Evolutionary conservation across 2,329 filamentous ascomycete species (phyloP).

Genomic region (Clarireedia homoeocarpa): DNA sequence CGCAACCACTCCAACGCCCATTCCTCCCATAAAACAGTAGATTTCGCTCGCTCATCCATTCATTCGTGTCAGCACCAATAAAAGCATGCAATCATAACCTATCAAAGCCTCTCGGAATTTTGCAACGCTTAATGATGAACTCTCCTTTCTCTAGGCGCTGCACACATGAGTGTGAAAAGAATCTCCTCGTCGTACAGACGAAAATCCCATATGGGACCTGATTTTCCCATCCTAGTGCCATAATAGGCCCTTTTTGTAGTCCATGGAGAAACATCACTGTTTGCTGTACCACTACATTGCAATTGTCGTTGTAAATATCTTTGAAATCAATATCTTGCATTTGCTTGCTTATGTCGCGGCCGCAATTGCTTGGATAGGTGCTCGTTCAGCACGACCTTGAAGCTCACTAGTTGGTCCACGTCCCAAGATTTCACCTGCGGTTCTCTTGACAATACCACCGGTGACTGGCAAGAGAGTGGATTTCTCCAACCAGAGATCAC

Average conservation of each 20-base stretch:
- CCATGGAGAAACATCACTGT: neutral
- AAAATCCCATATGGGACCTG: neutral
- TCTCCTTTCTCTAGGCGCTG: neutral
- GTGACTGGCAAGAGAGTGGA: slow-evolving; percentile 78
- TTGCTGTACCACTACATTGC: neutral
- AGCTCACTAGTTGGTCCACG: slow-evolving; percentile 11
- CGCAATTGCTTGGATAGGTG: slow-evolving; percentile 19
- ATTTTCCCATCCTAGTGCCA: slow-evolving; percentile 2
- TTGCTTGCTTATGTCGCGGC: slow-evolving; percentile 18
- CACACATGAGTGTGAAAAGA: neutral
- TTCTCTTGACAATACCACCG: slow-evolving; percentile 83
- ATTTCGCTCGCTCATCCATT: neutral
- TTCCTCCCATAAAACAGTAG: neutral
- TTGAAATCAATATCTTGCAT: neutral
- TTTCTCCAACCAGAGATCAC: slow-evolving; percentile 79
- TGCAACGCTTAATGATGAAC: neutral
- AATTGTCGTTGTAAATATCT: neutral
- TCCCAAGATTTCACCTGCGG: slow-evolving; percentile 60
- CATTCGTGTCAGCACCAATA: no score
- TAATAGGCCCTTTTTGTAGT: slow-evolving; percentile 3
- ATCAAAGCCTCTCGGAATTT: neutral
- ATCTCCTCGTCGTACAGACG: neutral
- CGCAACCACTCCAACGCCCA: neutral
- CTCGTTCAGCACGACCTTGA: slow-evolving; percentile 18
- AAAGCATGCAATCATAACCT: neutral